Conservation (phyloP, 805 yeast species). For the Nakazawaea ambrosiae region DNA sequence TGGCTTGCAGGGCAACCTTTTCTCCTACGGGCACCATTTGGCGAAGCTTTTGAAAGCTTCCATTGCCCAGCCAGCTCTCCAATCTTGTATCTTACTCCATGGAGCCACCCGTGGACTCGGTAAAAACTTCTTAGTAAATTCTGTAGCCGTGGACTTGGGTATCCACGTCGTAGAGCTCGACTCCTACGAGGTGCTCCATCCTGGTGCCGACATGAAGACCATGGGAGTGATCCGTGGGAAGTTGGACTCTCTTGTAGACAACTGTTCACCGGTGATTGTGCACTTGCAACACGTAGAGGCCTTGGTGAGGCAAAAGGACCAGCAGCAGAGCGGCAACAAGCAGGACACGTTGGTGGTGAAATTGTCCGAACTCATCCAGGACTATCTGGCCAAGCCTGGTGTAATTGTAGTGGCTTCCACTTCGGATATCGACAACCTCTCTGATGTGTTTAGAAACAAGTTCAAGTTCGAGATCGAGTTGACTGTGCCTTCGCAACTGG, state of each 20-base stretch:
- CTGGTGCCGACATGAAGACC: conserved; percentile 71
- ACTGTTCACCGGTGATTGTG: conserved; percentile 41
- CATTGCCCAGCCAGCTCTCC: conserved; percentile 28
- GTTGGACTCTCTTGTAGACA: conserved; percentile 53
- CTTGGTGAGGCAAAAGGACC: conserved; percentile 60
- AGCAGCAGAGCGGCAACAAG: conserved; percentile 36
- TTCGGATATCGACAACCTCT: conserved; percentile 60
- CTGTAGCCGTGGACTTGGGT: conserved; percentile 53
- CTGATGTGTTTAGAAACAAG: conserved; percentile 56
- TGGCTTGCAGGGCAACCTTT: conserved; percentile 13
- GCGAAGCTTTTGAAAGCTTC: conserved; percentile 48
- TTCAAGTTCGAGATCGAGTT: conserved; percentile 74
- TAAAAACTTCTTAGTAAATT: conserved; percentile 56
- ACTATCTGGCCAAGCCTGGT: conserved; percentile 36
- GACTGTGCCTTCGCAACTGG: conserved; percentile 72
- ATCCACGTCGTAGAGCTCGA: conserved; percentile 63
- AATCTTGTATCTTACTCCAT: conserved; percentile 57
- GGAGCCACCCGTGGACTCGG: conserved; percentile 78
- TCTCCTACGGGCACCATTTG: conserved; percentile 44
- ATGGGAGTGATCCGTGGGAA: conserved; percentile 73
- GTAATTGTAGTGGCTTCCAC: conserved; percentile 60
- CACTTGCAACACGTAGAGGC: conserved; percentile 70
- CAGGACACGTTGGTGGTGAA: conserved; percentile 44
- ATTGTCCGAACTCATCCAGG: conserved; percentile 49
- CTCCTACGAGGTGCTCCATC: conserved; percentile 56